These are phyloP conservation scores for Hyaloraphidium curvatum DNA, from an alignment of 192 early-diverging fungal species.

Conservation along the genomic window DNA sequence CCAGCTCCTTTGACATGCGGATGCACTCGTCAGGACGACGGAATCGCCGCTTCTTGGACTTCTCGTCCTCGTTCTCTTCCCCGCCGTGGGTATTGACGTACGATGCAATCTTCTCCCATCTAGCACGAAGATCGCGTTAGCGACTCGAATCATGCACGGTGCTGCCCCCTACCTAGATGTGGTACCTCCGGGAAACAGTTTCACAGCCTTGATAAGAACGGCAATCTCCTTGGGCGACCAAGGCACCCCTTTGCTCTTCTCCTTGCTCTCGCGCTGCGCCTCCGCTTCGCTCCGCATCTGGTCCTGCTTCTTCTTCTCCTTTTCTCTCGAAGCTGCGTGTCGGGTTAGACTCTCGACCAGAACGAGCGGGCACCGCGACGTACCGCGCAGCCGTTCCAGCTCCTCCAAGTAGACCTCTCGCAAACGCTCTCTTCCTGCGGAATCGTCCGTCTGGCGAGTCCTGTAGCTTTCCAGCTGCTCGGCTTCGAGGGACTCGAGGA, in stretches of 20 bases:
- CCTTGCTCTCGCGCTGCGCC: background rate
- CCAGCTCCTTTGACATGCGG: conserved; percentile 41
- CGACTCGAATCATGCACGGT: background rate
- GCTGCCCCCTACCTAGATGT: conserved; percentile 19
- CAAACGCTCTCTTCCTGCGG: too few relatives aligned
- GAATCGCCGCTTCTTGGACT: conserved; percentile 9
- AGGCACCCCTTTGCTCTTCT: conserved; percentile 6
- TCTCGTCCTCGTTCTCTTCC: conserved; percentile 20
- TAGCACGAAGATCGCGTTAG: background rate
- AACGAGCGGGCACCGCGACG: too few relatives aligned
- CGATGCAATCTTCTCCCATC: conserved; percentile 63
- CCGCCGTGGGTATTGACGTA: conserved; percentile 56
- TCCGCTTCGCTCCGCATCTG: background rate
- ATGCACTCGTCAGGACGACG: conserved; percentile 47
- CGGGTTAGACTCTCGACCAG: too few relatives aligned
- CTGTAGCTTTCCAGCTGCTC: too few relatives aligned
- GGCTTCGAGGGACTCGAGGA: background rate
- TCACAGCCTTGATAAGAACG: conserved; percentile 56
- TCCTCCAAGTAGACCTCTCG: too few relatives aligned
- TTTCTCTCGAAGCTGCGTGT: background rate
- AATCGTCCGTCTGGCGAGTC: too few relatives aligned
- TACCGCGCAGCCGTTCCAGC: too few relatives aligned
- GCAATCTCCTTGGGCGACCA: conserved; percentile 57
- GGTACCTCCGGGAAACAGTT: conserved; percentile 63
- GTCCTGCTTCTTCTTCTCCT: background rate